Evolutionary conservation across 495 filamentous ascomycete species (phyloP).

Genomic region (Margaritispora aquatica): DNA sequence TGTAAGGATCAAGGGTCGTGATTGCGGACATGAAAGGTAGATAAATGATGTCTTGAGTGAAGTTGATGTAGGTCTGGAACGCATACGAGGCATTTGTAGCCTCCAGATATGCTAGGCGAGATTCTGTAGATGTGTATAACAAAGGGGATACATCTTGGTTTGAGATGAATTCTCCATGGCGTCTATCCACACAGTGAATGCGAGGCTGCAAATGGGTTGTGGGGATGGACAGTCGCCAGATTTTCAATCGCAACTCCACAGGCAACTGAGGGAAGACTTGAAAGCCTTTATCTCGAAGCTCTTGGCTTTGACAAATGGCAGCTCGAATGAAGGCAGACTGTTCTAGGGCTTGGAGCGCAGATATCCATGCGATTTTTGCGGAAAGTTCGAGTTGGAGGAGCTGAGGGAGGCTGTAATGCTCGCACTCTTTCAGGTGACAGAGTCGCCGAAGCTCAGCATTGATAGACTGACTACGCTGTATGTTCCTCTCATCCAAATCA

Average conservation of each 20-base stretch:
- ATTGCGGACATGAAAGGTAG: not conserved
- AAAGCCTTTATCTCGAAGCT: not conserved
- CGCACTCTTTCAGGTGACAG: not conserved
- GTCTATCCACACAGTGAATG: not conserved
- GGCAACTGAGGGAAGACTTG: not conserved
- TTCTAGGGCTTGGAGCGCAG: not conserved
- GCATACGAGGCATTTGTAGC: not conserved
- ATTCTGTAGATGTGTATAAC: not conserved
- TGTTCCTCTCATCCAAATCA: not conserved
- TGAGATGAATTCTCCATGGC: not conserved
- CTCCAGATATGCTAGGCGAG: not conserved
- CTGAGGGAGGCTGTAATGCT: not conserved
- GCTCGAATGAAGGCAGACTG: not conserved
- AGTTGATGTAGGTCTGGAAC: constrained; percentile 6
- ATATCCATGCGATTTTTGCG: not conserved
- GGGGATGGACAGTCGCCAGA: not conserved
- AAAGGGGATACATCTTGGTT: not conserved
- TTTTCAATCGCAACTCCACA: constrained; percentile 3
- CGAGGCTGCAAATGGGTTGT: not conserved
- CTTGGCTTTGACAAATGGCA: not conserved
- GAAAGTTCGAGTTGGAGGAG: not conserved
- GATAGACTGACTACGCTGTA: not conserved
- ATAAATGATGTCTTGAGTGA: constrained; percentile 1
- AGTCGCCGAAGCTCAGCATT: not conserved
- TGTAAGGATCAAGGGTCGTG: not conserved